Percentiles rank a stretch among this genome's conserved stretches.
phyloP scores from a whole-genome alignment of 2,329 filamentous ascomycete species.

The Aspergillus ustus region DNA sequence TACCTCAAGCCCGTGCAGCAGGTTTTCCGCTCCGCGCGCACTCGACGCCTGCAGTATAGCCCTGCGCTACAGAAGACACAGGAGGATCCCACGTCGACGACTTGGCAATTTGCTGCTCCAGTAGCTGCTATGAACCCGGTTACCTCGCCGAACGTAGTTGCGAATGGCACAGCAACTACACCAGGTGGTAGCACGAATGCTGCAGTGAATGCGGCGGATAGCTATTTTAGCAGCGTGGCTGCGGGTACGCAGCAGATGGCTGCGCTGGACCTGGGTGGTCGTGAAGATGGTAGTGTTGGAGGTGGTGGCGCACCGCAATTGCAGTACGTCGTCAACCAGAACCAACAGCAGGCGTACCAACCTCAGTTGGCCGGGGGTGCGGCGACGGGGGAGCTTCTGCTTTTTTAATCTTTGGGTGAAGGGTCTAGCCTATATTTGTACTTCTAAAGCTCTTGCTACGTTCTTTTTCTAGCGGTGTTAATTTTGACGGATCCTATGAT shows the following conservation, averaged over 20 bases:
- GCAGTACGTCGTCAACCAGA: slow-evolving; percentile 77
- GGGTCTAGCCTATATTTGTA: slow-evolving; percentile 1
- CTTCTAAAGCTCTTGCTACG: slow-evolving; percentile 7
- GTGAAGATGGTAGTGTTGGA: slow-evolving; percentile 68
- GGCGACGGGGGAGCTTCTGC: slow-evolving; percentile 72
- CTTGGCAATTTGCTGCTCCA: slow-evolving; percentile 43
- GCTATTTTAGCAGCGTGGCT: slow-evolving; percentile 73
- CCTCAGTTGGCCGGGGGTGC: slow-evolving; percentile 66
- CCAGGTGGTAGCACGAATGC: slow-evolving; percentile 63
- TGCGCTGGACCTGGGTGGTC: slow-evolving; percentile 68
- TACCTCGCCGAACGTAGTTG: slow-evolving; percentile 37
- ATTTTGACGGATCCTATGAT: not conserved
- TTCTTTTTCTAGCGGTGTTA: slow-evolving; percentile 3
- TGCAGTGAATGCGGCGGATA: slow-evolving; percentile 83
- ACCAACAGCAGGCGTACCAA: slow-evolving; percentile 76
- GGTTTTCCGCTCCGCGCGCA: slow-evolving; percentile 88
- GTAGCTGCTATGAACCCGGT: slow-evolving; percentile 34
- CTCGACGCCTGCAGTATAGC: slow-evolving; percentile 76
- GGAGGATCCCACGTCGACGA: slow-evolving; percentile 43
- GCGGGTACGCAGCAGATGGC: slow-evolving; percentile 76
- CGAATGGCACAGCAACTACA: slow-evolving; percentile 30
- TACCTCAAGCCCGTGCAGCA: slow-evolving; percentile 98
- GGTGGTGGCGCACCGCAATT: slow-evolving; percentile 57
- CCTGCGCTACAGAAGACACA: slow-evolving; percentile 80
- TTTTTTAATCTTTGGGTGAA: slow-evolving; percentile 54